Conservation (phyloP, 352 stramenopile genomes). For the Phytophthora sp. region DNA sequence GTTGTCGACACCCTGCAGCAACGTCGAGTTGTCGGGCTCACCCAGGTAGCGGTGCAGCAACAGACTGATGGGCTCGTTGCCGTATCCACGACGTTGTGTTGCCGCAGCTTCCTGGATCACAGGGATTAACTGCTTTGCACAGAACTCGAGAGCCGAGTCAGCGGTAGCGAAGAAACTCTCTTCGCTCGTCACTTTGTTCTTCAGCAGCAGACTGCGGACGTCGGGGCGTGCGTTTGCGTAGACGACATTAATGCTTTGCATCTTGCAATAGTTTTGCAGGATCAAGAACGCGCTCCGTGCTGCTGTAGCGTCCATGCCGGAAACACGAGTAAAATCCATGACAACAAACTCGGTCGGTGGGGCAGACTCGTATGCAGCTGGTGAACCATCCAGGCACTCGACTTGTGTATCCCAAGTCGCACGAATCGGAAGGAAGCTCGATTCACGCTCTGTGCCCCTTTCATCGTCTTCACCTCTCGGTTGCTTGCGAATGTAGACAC, state of each 20-base stretch:
- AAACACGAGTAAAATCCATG: constrained; percentile 85
- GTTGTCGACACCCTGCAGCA: constrained; percentile 60
- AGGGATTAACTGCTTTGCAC: constrained; percentile 58
- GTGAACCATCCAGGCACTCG: constrained; percentile 67
- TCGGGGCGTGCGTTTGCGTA: constrained; percentile 65
- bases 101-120: constrained; percentile 11
- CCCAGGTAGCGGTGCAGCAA: constrained; percentile 82
- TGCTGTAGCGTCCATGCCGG: constrained; percentile 84
- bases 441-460: constrained; percentile 19
- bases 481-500: constrained; percentile 57
- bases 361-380: constrained; percentile 32
- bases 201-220: constrained; percentile 56
- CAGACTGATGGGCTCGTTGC: constrained; percentile 54
- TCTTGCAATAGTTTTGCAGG: constrained; percentile 74
- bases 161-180: constrained; percentile 62
- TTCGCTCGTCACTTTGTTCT: constrained; percentile 68
- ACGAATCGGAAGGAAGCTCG: constrained; percentile 46
- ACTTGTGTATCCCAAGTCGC: constrained; percentile 51
- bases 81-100: constrained; percentile 21
- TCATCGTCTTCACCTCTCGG: constrained; percentile 8
- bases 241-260: constrained; percentile 57
- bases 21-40: constrained; percentile 58
- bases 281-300: constrained; percentile 79
- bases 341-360: constrained; percentile 74
- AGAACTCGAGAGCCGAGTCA: constrained; percentile 71